These are phyloP conservation scores for Chrysanthemum lavandulifolium DNA, from an alignment of 129 eudicot genomes.

Conservation along the genomic window DNA sequence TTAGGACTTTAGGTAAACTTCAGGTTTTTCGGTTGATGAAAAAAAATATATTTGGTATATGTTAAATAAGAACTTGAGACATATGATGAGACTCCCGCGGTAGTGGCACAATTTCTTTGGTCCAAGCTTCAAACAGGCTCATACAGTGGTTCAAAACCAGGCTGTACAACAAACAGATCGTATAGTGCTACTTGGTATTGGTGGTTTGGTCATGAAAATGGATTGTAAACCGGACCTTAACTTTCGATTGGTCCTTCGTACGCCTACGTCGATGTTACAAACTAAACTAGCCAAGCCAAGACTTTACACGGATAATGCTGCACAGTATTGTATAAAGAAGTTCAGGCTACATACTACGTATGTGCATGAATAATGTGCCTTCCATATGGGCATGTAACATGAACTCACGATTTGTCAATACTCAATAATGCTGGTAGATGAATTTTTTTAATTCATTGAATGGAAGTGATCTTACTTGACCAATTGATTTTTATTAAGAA, in stretches of 20 bases:
- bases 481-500: background rate
- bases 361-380: background rate
- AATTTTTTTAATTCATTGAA: background rate
- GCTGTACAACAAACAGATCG: background rate
- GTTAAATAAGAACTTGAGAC: background rate
- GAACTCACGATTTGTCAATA: background rate
- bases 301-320: no score
- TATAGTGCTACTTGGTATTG: no score
- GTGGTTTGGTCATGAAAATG: no score
- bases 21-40: background rate
- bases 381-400: background rate
- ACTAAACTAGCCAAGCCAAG: no score
- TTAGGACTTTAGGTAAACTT: background rate
- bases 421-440: conserved; percentile 9
- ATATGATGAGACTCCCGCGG: background rate
- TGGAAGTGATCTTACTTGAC: background rate
- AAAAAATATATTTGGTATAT: background rate
- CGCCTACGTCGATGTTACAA: no score
- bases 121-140: background rate
- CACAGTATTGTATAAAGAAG: no score
- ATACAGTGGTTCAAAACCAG: background rate
- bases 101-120: background rate
- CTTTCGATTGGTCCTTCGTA: no score
- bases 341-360: no score
- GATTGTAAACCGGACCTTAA: background rate